Evolutionary conservation across 2,329 filamentous ascomycete genomes (phyloP).

Genomic region (Xylaria digitata): DNA sequence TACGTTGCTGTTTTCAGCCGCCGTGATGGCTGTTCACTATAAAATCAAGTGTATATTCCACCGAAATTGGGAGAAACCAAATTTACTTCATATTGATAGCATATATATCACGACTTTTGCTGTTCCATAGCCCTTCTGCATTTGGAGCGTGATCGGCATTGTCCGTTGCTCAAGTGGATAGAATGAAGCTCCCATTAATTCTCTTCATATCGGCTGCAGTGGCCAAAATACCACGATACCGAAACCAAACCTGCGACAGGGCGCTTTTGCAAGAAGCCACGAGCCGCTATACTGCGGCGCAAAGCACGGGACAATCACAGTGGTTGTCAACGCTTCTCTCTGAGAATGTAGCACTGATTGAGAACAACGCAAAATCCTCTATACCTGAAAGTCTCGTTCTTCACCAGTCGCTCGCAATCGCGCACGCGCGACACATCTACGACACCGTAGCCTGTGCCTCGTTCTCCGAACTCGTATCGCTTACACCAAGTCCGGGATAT

Average conservation of each 20-base stretch:
- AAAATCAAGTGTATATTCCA: not conserved
- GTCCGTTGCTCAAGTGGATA: not conserved
- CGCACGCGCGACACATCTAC: slow-evolving; percentile 37
- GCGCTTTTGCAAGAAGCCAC: slow-evolving; percentile 44
- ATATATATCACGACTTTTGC: not conserved
- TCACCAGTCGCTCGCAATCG: slow-evolving; percentile 25
- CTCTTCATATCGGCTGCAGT: slow-evolving; percentile 11
- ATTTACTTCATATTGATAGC: not conserved
- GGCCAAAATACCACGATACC: slow-evolving; percentile 5
- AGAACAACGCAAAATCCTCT: slow-evolving; percentile 36
- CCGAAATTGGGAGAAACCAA: no score
- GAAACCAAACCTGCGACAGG: slow-evolving; percentile 37
- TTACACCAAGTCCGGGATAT: slow-evolving; percentile 26
- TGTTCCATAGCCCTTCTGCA: not conserved
- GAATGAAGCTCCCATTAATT: slow-evolving; percentile 11
- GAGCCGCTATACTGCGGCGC: slow-evolving; percentile 43
- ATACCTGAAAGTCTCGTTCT: slow-evolving; percentile 30
- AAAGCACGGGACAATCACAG: slow-evolving; percentile 41
- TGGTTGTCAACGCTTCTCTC: slow-evolving; percentile 36
- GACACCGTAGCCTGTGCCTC: slow-evolving; percentile 46
- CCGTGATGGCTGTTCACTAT: not conserved
- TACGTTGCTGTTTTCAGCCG: slow-evolving; percentile 20
- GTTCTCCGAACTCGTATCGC: slow-evolving; percentile 36
- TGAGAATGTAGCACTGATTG: slow-evolving; percentile 33
- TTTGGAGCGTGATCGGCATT: not conserved